These are phyloP conservation scores for Scheffersomyces titani DNA, from an alignment of 1,139 yeast species.

Conservation along the genomic window DNA sequence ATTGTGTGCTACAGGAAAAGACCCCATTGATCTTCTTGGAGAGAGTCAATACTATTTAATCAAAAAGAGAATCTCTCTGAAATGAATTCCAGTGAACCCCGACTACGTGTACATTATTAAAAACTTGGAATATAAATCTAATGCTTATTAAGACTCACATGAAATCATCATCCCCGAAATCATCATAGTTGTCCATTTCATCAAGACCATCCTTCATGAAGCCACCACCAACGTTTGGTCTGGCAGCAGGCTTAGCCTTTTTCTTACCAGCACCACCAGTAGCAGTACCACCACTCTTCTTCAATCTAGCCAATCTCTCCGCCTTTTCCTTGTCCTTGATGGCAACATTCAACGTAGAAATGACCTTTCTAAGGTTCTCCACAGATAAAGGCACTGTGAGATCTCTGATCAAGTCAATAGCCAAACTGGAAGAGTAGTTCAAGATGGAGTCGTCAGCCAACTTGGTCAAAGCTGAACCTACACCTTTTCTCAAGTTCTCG, in stretches of 20 bases:
- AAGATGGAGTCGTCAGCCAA: slow-evolving; percentile 64
- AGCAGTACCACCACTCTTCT: slow-evolving; percentile 80
- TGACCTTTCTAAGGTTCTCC: slow-evolving; percentile 83
- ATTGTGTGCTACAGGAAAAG: slow-evolving; percentile 13
- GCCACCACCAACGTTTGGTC: slow-evolving; percentile 73
- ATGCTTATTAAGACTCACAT: slow-evolving; percentile 48
- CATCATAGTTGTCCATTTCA: slow-evolving; percentile 41
- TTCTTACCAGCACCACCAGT: slow-evolving; percentile 95
- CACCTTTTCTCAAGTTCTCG: slow-evolving; percentile 79
- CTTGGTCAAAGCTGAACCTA: slow-evolving; percentile 65
- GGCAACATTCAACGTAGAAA: slow-evolving; percentile 79
- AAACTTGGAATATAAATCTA: neutral
- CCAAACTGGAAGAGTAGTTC: slow-evolving; percentile 73
- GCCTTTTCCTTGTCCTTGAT: slow-evolving; percentile 85
- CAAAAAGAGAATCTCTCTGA: slow-evolving; percentile 3
- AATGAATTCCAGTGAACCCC: neutral
- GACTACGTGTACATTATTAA: neutral
- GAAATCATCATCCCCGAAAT: slow-evolving; percentile 78
- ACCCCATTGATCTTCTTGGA: slow-evolving; percentile 17
- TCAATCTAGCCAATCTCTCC: slow-evolving; percentile 81
- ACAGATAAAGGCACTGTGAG: slow-evolving; percentile 76
- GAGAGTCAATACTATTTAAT: slow-evolving; percentile 3
- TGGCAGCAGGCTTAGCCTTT: slow-evolving; percentile 78
- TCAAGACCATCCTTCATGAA: slow-evolving; percentile 70
- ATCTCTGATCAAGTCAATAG: slow-evolving; percentile 85